phyloP scores from a whole-genome alignment of 495 filamentous ascomycete species.

The Annulohypoxylon nitens region DNA sequence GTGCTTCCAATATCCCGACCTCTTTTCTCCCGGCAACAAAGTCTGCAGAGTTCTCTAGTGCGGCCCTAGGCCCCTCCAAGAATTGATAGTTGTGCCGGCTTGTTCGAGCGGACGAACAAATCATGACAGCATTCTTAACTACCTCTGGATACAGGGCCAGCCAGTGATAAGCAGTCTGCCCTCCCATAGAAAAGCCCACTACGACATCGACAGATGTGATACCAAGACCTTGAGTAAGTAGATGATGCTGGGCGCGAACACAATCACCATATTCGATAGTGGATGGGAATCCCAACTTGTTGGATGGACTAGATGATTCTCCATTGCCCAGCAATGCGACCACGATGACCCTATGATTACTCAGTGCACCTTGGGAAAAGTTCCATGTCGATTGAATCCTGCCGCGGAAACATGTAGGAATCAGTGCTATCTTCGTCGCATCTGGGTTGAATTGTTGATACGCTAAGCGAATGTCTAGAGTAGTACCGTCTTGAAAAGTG shows the following conservation, averaged over 20 bases:
- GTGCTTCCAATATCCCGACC: slow-evolving; percentile 44
- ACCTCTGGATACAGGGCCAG: slow-evolving; percentile 57
- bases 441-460: slow-evolving; percentile 60
- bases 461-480: slow-evolving; percentile 54
- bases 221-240: slow-evolving; percentile 47
- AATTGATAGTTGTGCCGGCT: slow-evolving; percentile 63
- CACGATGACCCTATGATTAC: slow-evolving; percentile 54
- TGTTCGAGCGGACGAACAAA: slow-evolving; percentile 59
- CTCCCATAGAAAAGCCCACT: slow-evolving; percentile 65
- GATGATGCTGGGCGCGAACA: slow-evolving; percentile 52
- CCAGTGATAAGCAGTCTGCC: slow-evolving; percentile 64
- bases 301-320: slow-evolving; percentile 56
- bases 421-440: slow-evolving; percentile 53
- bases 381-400: slow-evolving; percentile 58
- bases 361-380: slow-evolving; percentile 51
- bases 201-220: slow-evolving; percentile 50
- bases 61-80: slow-evolving; percentile 61
- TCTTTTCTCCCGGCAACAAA: slow-evolving; percentile 56
- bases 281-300: slow-evolving; percentile 47
- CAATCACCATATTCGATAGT: slow-evolving; percentile 53
- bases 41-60: slow-evolving; percentile 58
- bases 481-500: slow-evolving; percentile 53
- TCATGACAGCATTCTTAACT: slow-evolving; percentile 53
- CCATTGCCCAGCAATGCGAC: slow-evolving; percentile 56
- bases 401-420: slow-evolving; percentile 66